A percentile compares a stretch with the other conserved stretches of the same genome.
Conservation (phyloP, 2,329 filamentous ascomycete species). For the Neurospora sp. region DNA sequence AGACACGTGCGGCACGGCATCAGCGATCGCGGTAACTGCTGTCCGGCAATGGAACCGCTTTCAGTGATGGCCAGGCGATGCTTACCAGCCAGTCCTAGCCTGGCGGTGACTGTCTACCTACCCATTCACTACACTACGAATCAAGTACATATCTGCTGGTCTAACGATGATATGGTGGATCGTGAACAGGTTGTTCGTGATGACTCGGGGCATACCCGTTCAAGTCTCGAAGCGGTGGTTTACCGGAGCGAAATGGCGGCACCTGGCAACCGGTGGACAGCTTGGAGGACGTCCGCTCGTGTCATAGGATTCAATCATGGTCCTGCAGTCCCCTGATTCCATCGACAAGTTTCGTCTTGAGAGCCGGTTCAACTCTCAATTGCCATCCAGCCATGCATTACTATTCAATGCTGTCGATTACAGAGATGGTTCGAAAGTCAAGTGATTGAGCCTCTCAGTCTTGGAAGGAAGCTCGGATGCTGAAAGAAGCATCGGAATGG, state of each 20-base stretch:
- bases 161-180: too few relatives aligned
- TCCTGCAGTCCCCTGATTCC: not conserved
- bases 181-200: not conserved
- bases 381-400: not conserved
- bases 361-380: not conserved
- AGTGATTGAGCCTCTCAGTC: not conserved
- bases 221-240: not conserved
- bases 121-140: not conserved
- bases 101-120: not conserved
- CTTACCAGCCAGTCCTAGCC: too few relatives aligned
- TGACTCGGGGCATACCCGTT: not conserved
- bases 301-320: not conserved
- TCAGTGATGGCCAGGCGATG: not conserved
- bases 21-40: not conserved
- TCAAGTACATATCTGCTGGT: not conserved
- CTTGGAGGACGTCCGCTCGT: not conserved
- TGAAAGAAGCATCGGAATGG: not conserved
- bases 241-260: not conserved
- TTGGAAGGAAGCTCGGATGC: not conserved
- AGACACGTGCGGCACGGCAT: not conserved
- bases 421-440: not conserved
- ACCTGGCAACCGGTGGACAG: not conserved
- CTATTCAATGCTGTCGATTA: not conserved
- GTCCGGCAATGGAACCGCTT: not conserved
- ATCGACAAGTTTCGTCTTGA: not conserved